Conservation (phyloP, 202 grass and related monocot genomes). For the Dendrocalamus latiflorus region DNA sequence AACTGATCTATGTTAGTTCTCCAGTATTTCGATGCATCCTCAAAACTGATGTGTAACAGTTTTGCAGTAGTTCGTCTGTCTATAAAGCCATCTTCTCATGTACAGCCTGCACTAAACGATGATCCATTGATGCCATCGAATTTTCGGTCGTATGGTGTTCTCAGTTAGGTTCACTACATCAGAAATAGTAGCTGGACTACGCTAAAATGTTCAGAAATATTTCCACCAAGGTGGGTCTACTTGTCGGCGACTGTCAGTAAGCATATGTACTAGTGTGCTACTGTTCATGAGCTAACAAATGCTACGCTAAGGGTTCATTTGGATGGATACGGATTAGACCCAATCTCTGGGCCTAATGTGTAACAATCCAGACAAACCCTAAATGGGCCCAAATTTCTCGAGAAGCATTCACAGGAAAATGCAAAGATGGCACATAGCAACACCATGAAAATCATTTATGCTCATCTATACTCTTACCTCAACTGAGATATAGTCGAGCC, state of each 20-base stretch:
- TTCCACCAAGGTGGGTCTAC: not conserved
- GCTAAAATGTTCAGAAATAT: not conserved
- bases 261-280: not conserved
- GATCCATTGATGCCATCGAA: not conserved
- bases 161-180: not conserved
- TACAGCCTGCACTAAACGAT: not conserved
- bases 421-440: no score
- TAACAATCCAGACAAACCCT: not conserved
- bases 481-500: constrained; percentile 16
- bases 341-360: not conserved
- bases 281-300: no score
- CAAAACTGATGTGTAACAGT: no score
- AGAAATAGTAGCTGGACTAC: not conserved
- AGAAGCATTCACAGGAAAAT: not conserved
- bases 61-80: no score
- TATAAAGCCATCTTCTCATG: not conserved
- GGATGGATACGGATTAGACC: not conserved
- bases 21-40: no score
- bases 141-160: not conserved
- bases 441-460: constrained; percentile 2
- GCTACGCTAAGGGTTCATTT: no score
- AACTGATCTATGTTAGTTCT: not conserved
- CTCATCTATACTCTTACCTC: not conserved
- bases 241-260: not conserved
- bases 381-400: not conserved